A percentile compares a stretch with the other conserved stretches of the same genome.
Evolutionary conservation across 805 yeast species (phyloP).

Genomic region (Dipodascus albidus): DNA sequence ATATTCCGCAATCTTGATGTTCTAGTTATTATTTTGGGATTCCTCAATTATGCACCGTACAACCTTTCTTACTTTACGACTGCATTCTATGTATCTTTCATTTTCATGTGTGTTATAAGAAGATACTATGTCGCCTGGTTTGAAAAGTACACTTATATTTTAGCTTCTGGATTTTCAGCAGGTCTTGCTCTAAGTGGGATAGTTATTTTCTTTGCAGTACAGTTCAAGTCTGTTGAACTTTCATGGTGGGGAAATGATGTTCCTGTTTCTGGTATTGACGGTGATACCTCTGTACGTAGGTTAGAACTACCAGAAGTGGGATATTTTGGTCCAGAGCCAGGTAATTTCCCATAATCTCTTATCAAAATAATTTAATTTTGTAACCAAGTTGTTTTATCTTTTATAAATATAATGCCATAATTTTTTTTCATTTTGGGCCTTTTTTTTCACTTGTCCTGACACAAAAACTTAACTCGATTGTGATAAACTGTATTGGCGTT

Average conservation of each 20-base stretch:
- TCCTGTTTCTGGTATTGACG: constrained; percentile 15
- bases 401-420: too few species aligned
- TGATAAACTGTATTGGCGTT: background rate
- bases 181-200: constrained; percentile 55
- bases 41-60: constrained; percentile 26
- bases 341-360: background rate
- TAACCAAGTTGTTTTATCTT: too few species aligned
- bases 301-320: constrained; percentile 13
- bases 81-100: constrained; percentile 26
- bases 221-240: constrained; percentile 32
- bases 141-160: constrained; percentile 36
- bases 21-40: constrained; percentile 21
- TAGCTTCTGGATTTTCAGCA: constrained; percentile 45
- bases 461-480: too few species aligned
- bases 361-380: too few species aligned
- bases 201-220: constrained; percentile 43
- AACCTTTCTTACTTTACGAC: constrained; percentile 14
- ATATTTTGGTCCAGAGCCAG: constrained; percentile 11
- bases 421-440: too few species aligned
- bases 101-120: constrained; percentile 38
- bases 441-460: too few species aligned
- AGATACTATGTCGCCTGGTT: constrained; percentile 44
- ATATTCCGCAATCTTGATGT: constrained; percentile 14
- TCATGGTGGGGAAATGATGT: constrained; percentile 58
- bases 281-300: constrained; percentile 3